These are phyloP conservation scores for Boletellus deceptivus DNA, from an alignment of 1,284 basidiomycete genomes.

Conservation along the genomic window DNA sequence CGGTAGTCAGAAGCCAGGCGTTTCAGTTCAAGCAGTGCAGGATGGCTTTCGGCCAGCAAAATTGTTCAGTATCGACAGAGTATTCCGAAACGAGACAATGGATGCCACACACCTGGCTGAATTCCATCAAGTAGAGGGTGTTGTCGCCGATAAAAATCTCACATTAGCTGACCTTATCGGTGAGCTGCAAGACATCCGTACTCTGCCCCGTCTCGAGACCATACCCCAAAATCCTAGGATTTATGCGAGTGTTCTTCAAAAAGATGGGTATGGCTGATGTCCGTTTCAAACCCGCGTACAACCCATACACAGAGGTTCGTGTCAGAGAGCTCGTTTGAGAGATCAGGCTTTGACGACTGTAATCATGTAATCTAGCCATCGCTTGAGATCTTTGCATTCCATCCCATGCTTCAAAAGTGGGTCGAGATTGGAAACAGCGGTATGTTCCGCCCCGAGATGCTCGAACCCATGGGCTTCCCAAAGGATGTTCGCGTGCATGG, in stretches of 20 bases:
- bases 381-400: constrained; percentile 99
- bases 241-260: constrained; percentile 97
- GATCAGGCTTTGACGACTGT: constrained; percentile 2
- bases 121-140: constrained; percentile 99
- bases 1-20: constrained; percentile 35
- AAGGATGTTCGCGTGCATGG: constrained; percentile 96
- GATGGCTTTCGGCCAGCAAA: constrained; percentile 95
- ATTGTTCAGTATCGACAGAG: constrained; percentile 96
- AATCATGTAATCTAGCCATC: constrained; percentile 65
- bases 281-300: constrained; percentile 97
- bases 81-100: constrained; percentile 98
- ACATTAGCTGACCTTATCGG: constrained; percentile 98
- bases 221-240: constrained; percentile 52
- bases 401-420: constrained; percentile 93
- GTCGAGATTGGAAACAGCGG: constrained; percentile 96
- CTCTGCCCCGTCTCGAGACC: background rate
- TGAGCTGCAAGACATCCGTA: constrained; percentile 30
- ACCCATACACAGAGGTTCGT: constrained; percentile 91
- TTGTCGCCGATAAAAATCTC: constrained; percentile 92
- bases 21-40: constrained; percentile 26
- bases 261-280: constrained; percentile 97
- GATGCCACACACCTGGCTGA: constrained; percentile 99
- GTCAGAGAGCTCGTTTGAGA: background rate
- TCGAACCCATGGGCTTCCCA: constrained; percentile 98
- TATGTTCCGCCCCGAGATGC: constrained; percentile 99